phyloP scores from a whole-genome alignment of 2,329 filamentous ascomycete genomes.

The Aureobasidium sp. region DNA sequence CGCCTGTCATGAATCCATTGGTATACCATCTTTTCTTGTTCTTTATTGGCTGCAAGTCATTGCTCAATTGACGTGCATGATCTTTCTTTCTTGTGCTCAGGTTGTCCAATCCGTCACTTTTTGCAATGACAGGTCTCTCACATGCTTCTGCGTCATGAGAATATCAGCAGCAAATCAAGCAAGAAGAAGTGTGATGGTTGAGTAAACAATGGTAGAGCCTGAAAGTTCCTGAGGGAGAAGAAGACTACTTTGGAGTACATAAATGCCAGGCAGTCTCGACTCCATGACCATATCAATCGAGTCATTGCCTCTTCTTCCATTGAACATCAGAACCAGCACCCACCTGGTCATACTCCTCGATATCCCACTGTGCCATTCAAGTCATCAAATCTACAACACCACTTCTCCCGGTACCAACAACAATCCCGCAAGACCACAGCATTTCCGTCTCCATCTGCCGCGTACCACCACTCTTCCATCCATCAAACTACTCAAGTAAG shows the following conservation, averaged over 20 bases:
- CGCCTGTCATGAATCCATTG: not conserved
- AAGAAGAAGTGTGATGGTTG: constrained; percentile 2
- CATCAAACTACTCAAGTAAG: not conserved
- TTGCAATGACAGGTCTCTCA: constrained; percentile 2
- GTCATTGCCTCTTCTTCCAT: not conserved
- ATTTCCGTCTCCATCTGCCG: not conserved
- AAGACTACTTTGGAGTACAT: not conserved
- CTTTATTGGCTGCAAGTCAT: not conserved
- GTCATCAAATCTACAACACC: not conserved
- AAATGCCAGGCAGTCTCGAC: not conserved
- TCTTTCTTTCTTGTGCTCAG: not conserved
- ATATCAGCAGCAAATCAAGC: not conserved
- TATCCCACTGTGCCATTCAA: not conserved
- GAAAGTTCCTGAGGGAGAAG: not conserved
- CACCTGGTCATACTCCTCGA: not conserved
- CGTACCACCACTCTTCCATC: not conserved
- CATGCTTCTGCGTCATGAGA: not conserved
- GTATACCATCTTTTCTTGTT: not conserved
- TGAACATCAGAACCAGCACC: not conserved
- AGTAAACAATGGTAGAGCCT: not conserved
- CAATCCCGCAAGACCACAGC: not conserved
- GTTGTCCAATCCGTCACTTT: not conserved
- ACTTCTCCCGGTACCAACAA: not conserved
- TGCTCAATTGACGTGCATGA: not conserved
- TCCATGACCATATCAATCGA: not conserved